Conservation (phyloP, 176 grass and related monocot genomes). For the Eragrostis nindensis region DNA sequence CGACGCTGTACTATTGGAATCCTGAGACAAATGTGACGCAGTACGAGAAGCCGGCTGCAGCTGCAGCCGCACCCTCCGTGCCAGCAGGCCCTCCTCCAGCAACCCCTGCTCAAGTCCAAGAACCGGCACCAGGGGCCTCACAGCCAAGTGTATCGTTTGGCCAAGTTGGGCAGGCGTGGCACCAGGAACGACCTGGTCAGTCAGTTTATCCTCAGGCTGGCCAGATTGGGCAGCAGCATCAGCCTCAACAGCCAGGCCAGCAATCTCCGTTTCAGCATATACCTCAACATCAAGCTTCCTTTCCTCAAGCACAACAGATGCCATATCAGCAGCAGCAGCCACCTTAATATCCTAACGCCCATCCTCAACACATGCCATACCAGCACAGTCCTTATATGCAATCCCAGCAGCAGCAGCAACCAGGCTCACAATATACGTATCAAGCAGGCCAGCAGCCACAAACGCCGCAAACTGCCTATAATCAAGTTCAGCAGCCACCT, state of each 20-base stretch:
- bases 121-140: slow-evolving; percentile 37
- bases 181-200: slow-evolving; percentile 45
- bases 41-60: slow-evolving; percentile 63
- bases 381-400: slow-evolving; percentile 72
- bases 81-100: slow-evolving; percentile 42
- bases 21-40: slow-evolving; percentile 92
- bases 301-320: slow-evolving; percentile 52
- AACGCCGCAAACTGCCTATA: slow-evolving; percentile 36
- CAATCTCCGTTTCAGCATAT: slow-evolving; percentile 41
- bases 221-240: slow-evolving; percentile 28
- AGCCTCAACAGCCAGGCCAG: slow-evolving; percentile 45
- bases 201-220: slow-evolving; percentile 27
- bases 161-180: slow-evolving; percentile 38
- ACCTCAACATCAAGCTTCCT: slow-evolving; percentile 44
- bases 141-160: slow-evolving; percentile 42
- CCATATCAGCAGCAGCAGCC: slow-evolving; percentile 55
- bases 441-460: slow-evolving; percentile 52
- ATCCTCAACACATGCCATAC: slow-evolving; percentile 49
- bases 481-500: slow-evolving; percentile 44
- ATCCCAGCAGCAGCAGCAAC: slow-evolving; percentile 49
- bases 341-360: slow-evolving; percentile 35
- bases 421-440: slow-evolving; percentile 61
- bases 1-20: slow-evolving; percentile 93
- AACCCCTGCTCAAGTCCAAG: slow-evolving; percentile 26
- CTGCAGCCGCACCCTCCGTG: slow-evolving; percentile 14